Conservation (phyloP, 768 basidiomycete genomes). For the Steccherinum ochraceum region DNA sequence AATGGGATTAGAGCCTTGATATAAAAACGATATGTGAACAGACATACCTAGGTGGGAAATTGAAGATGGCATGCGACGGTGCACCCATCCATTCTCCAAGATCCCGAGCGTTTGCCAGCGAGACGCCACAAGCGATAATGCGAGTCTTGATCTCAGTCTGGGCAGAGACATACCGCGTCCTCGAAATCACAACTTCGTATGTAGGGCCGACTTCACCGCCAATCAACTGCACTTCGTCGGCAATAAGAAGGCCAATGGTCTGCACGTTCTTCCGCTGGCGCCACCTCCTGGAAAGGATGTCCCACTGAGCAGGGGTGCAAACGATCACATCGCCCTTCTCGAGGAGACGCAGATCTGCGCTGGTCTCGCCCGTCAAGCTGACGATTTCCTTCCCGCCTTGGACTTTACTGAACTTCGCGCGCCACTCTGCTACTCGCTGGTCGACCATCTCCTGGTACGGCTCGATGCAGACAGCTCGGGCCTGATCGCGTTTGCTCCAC, state of each 20-base stretch:
- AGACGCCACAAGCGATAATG: constrained; percentile 92
- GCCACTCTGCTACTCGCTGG: constrained; percentile 84
- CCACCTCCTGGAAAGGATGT: constrained; percentile 91
- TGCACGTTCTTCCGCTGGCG: constrained; percentile 96
- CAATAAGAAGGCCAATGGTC: constrained; percentile 86
- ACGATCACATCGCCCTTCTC: constrained; percentile 92
- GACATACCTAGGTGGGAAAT: constrained; percentile 83
- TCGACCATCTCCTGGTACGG: constrained; percentile 99
- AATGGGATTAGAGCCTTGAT: constrained; percentile 6
- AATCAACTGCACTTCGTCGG: constrained; percentile 92
- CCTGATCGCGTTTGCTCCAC: constrained; percentile 83
- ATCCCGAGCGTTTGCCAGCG: constrained; percentile 92
- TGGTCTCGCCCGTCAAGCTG: constrained; percentile 90
- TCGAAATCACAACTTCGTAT: constrained; percentile 92
- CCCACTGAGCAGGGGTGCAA: constrained; percentile 96
- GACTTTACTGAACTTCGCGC: constrained; percentile 68
- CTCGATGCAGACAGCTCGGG: constrained; percentile 89
- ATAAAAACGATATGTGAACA: not conserved
- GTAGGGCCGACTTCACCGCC: constrained; percentile 95
- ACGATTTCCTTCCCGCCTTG: constrained; percentile 94
- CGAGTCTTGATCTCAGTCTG: constrained; percentile 91
- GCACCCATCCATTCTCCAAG: constrained; percentile 98
- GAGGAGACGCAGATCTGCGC: constrained; percentile 81
- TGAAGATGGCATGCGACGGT: constrained; percentile 91
- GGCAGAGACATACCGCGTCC: constrained; percentile 93